Evolutionary conservation across 2,329 filamentous ascomycete species (phyloP), one percentile per base, ranked within the genome.

Genomic region (Xylaria sp.): DNA sequence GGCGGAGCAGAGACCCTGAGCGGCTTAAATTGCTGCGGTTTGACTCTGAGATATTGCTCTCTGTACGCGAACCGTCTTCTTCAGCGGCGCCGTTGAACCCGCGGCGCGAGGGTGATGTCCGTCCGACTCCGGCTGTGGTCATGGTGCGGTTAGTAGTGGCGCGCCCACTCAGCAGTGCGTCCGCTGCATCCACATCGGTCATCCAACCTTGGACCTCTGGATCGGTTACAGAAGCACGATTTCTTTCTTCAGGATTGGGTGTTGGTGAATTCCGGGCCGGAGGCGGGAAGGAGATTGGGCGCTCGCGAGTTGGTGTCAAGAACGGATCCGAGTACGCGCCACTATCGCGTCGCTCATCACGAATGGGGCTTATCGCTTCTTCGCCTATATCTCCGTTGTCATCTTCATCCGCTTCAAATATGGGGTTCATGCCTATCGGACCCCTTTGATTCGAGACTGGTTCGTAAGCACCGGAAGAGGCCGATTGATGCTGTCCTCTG

Each of bases 121-220:
- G 69, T 50, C 60, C 70, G 10, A 18, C 43, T 3, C 62, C 66
- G 1, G 63, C 30, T 25, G 53, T 63, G 18, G 70, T 70, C 7
- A 74, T 66, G 4, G 74, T 71, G 46, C 70, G 71, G 41, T 75
- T 74, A n/a, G 76, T 77, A 52, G 80, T 79, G 75, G 83, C 81
- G 55, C 81, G 82, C 2, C 80, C 75, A 2, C 82, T 79, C 20
- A 88, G 79, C 9, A 89, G 78, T 1, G 84, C 81, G 67, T 88
- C 86, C 0, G 85, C 83, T 2, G 83, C 85, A 67, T 88, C 86
- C 1, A 88, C 81, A 41, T 87, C 85, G 0, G 83, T 82, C 53
- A 87, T 85, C 87, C 87, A 89, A 68, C 85, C 84, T 64, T 85
- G 84, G 2, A 89, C 86, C 36, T 88, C 87, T 0, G 83, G 83